phyloP scores from a whole-genome alignment of 768 basidiomycete genomes.

The Lactarius deliciosus region DNA sequence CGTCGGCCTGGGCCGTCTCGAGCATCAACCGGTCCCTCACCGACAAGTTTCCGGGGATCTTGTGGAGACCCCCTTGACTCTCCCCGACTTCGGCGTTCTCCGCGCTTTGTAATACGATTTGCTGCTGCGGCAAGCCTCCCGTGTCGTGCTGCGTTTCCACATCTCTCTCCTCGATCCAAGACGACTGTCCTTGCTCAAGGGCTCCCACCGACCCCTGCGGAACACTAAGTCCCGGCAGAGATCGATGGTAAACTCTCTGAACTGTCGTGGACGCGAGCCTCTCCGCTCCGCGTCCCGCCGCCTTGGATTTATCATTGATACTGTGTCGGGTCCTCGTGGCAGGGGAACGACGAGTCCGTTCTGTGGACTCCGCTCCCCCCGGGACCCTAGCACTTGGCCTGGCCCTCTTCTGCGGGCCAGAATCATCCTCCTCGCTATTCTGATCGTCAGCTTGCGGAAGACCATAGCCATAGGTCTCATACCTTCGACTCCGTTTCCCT shows the following conservation, averaged over 20 bases:
- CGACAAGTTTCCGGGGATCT: background rate
- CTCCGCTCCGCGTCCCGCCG: background rate
- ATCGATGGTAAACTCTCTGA: background rate
- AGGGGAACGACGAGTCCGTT: background rate
- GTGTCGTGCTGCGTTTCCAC: background rate
- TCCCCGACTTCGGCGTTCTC: background rate
- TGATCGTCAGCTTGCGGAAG: background rate
- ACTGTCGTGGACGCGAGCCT: background rate
- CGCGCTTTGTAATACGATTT: background rate
- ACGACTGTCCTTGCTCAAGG: background rate
- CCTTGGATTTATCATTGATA: background rate
- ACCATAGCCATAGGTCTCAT: background rate
- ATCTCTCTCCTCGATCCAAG: constrained; percentile 1
- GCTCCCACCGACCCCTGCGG: background rate
- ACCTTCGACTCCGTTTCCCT: background rate
- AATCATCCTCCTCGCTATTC: background rate
- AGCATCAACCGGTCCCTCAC: background rate
- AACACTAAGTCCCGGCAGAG: background rate
- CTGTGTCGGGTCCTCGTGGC: background rate
- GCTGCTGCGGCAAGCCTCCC: background rate
- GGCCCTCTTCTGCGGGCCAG: background rate
- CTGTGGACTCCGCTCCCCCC: background rate
- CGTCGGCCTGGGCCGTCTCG: background rate
- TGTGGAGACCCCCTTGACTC: background rate
- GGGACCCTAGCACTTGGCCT: background rate